Evolutionary conservation across 2,329 filamentous ascomycete genomes (phyloP).

Genomic region (Xylogone sp.): DNA sequence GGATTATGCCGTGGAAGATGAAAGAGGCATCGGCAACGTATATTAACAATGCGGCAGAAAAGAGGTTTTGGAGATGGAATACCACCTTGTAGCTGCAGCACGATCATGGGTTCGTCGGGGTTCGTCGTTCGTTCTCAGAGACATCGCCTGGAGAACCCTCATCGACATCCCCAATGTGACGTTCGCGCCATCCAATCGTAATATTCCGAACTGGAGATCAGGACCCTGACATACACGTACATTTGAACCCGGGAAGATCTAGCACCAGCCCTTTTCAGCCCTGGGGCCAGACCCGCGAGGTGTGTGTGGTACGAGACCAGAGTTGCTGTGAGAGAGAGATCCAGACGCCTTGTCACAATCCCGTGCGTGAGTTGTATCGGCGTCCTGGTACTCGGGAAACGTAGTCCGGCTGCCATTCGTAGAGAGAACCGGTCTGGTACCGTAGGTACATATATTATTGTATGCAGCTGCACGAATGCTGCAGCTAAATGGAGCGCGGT

Average conservation of each 20-base stretch:
- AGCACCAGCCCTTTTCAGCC: neutral
- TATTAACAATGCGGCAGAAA: conserved; percentile 7
- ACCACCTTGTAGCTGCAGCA: neutral
- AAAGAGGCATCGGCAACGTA: conserved; percentile 29
- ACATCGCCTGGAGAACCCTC: neutral
- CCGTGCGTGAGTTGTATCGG: neutral
- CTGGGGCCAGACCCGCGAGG: neutral
- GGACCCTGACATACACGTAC: neutral
- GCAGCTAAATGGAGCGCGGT: neutral
- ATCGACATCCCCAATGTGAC: neutral
- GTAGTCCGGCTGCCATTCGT: no score
- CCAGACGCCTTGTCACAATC: neutral
- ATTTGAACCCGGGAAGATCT: neutral
- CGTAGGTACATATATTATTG: neutral
- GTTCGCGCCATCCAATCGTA: neutral
- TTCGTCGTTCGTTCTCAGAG: neutral
- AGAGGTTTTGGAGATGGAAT: neutral
- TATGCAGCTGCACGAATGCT: neutral
- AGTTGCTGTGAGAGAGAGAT: neutral
- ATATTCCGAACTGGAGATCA: neutral
- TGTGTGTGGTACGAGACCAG: neutral
- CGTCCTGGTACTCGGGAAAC: neutral
- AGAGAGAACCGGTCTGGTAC: neutral
- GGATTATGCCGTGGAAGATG: conserved; percentile 40
- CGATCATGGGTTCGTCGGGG: neutral